Base-by-base conservation (phyloP, 129 eudicot genomes). In the Flaveria trinervia region DNA sequence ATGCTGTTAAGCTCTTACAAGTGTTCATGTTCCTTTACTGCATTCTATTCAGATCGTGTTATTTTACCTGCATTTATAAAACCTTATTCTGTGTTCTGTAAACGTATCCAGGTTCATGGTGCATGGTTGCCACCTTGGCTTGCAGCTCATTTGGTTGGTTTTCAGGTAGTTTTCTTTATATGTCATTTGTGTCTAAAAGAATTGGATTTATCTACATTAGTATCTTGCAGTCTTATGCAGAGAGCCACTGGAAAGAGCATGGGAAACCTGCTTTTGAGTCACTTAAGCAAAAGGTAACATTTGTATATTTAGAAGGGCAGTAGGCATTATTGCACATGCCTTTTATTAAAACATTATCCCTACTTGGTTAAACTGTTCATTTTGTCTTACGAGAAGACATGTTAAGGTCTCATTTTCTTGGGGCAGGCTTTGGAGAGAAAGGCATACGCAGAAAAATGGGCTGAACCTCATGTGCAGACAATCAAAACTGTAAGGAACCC, bases 111-210 rank as follows among this genome's bases (percentile, higher is more conserved):
- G 97, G 89, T 89, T 77, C 89, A 87, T 59, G 81, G 86, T 68
- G 90, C 89, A 45, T 87, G 96, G 96, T 81, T 92, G 70, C 96
- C 92, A 74, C 92, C 97, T 66, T 92, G 97, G 97, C 89, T 92
- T 39, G 85, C 86, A 55, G 85, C 81, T 81, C 91, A 80, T 76
- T 72, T 77, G 54, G 69, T 71, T 66, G 67, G 45, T 60, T 89
- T 55, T 77, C 84, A 87, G 90, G 92, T 89, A 81, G 48, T 62
- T 72, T 73, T 16, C 11, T n/a, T 4, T 11, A 9, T 39, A 9
- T 49, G 22, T 9, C 70, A 15, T 46, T 65, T 77, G 43, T 72
- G 79, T n/a, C 65, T 56, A 9, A 41, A 81, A 54, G 45, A 52
- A 46, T 44, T 43, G 10, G 48, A 26, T 86, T 41, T 76, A 67